Percentiles rank a stretch among this genome's conserved stretches.
phyloP scores from a whole-genome alignment of 1,139 yeast genomes.

The Hemisphaericaspora xylofermentans region DNA sequence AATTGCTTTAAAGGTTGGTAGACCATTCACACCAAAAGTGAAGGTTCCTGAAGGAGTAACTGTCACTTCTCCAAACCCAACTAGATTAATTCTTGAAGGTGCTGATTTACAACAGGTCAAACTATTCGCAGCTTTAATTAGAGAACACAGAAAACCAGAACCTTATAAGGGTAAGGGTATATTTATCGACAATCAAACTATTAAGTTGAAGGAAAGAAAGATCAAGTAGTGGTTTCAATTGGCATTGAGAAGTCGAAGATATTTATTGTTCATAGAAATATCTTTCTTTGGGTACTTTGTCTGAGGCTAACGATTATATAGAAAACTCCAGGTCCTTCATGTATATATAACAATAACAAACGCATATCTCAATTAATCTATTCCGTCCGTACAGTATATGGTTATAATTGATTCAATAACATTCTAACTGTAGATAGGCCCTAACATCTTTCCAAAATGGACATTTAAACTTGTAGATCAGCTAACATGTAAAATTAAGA shows the following conservation, averaged over 20 bases:
- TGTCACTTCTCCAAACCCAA: conserved; percentile 82
- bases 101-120: conserved; percentile 84
- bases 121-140: conserved; percentile 82
- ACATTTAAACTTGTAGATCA: neutral
- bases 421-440: no score
- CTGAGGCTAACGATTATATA: neutral
- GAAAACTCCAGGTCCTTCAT: neutral
- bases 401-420: no score
- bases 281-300: neutral
- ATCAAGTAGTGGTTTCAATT: conserved; percentile 55
- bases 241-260: neutral
- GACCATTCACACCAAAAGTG: conserved; percentile 64
- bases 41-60: conserved; percentile 76
- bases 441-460: neutral
- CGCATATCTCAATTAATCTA: no score
- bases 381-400: no score
- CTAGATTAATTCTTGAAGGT: conserved; percentile 84
- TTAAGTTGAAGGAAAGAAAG: conserved; percentile 87
- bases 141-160: conserved; percentile 92
- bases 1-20: conserved; percentile 78
- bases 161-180: conserved; percentile 99
- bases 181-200: conserved; percentile 86
- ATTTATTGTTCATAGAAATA: neutral
- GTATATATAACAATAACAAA: neutral
- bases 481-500: neutral